Evolutionary conservation across 2,329 filamentous ascomycete genomes (phyloP).

Genomic region (Colletotrichum tofieldiae): DNA sequence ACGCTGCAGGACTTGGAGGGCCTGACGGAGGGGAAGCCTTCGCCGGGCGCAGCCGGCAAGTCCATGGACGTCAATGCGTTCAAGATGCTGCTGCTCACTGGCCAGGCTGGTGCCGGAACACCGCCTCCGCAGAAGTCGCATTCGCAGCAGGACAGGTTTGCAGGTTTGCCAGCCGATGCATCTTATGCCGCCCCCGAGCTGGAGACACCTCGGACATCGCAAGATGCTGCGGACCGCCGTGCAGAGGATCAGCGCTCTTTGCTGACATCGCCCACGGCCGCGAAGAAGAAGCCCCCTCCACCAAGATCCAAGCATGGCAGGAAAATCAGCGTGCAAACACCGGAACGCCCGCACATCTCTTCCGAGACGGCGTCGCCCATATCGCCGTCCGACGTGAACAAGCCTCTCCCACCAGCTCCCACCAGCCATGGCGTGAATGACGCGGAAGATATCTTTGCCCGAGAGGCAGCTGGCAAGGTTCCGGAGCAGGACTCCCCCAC

Average conservation of each 20-base stretch:
- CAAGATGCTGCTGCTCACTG: conserved; percentile 82
- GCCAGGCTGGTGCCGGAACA: conserved; percentile 62
- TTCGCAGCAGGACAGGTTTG: conserved; percentile 65
- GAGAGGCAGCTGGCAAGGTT: conserved; percentile 67
- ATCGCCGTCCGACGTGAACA: conserved; percentile 69
- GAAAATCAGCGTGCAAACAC: conserved; percentile 70
- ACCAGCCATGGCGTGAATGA: conserved; percentile 63
- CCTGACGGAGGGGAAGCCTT: conserved; percentile 51
- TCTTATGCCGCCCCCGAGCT: conserved; percentile 7
- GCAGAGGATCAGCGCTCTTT: conserved; percentile 61
- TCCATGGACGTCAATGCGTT: conserved; percentile 85
- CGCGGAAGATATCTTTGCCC: conserved; percentile 68
- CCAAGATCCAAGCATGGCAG: conserved; percentile 84
- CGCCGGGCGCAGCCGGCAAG: conserved; percentile 50
- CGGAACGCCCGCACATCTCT: conserved; percentile 41
- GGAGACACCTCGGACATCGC: conserved; percentile 72
- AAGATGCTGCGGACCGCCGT: conserved; percentile 69
- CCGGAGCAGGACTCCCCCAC: conserved; percentile 58
- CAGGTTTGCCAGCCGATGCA: conserved; percentile 50
- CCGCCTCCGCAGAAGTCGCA: conserved; percentile 46
- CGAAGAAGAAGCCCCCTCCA: conserved; percentile 81
- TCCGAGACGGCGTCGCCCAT: conserved; percentile 47
- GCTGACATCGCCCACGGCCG: conserved; percentile 53
- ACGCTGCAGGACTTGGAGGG: conserved; percentile 67
- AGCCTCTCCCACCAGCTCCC: conserved; percentile 73